Conservation (phyloP, 768 basidiomycete species). For the Russula sp. region DNA sequence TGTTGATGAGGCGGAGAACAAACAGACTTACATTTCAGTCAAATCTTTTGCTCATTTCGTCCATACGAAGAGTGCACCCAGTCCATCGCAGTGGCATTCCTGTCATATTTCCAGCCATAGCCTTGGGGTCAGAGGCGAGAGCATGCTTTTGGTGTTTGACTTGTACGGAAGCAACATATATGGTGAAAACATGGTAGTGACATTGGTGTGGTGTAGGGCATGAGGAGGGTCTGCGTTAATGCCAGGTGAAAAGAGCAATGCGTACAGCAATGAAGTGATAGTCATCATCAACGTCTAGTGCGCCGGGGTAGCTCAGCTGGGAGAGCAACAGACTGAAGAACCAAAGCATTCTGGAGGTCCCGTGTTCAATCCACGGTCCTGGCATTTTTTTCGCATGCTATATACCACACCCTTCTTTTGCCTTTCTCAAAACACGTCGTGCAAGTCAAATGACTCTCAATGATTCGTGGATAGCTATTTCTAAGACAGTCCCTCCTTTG, state of each 20-base stretch:
- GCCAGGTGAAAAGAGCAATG: not conserved
- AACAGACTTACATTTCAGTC: not conserved
- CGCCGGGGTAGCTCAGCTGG: constrained; percentile 29
- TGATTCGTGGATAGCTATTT: not conserved
- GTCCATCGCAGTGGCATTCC: not conserved
- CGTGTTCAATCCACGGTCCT: constrained; percentile 75
- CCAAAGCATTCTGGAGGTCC: constrained; percentile 53
- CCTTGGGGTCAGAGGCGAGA: not conserved
- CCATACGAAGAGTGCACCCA: not conserved
- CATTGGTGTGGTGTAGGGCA: not conserved
- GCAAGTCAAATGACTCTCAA: not conserved
- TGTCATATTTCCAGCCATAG: not conserved
- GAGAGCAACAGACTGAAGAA: constrained; percentile 29
- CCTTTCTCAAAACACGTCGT: too few relatives aligned
- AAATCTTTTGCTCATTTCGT: not conserved
- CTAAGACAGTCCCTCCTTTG: constrained; percentile 7
- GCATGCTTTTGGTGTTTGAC: not conserved
- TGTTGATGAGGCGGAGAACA: not conserved
- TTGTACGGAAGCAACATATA: not conserved
- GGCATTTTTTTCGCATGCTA: constrained; percentile 37
- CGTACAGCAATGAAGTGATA: not conserved
- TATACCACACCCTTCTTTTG: not conserved
- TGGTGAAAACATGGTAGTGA: not conserved
- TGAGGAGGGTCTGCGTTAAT: not conserved
- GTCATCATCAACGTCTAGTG: accelerated